Base-by-base conservation (phyloP, 306 rosid genomes). In the Pterocarpus santalinus region DNA sequence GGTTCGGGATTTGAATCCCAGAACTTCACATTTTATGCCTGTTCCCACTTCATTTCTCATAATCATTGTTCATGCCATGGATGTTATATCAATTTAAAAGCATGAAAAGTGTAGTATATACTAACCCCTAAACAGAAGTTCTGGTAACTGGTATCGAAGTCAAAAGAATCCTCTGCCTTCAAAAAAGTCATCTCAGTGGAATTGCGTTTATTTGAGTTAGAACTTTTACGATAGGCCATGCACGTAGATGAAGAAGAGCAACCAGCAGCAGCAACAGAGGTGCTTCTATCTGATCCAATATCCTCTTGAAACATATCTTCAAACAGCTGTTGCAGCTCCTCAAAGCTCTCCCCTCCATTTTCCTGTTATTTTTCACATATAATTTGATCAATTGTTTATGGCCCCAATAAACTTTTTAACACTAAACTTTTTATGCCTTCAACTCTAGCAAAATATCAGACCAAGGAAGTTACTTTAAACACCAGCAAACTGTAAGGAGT, bases 91-190 rank as follows among this genome's bases (percentile, higher is more conserved):
- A 49, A 79, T 55, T 34, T 46, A 51, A 78, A 65, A 41, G 12
- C 5, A 22, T 30, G 28, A 85, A 17, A 60, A 53, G 28, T 65
- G 66, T 32, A 47, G 67, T 38, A 22, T 78, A 69, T 71, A 86
- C 99, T 85, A 49, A 95, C 99, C 98, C 98, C 98, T 43, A 90
- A 66, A 77, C 93, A 89, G 82, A 93, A 96, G 65, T 36, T 81
- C 69, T 82, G 92, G 69, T 81, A 72, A 68, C 78, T 80, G 34
- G 84, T 17, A 8, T 69, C 78, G 32, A 88, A 88, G 74, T 60
- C 84, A 16, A 82, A 82, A 34, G 92, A 78, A 41, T 72, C 83
- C 10, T 64, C 83, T 33, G 87, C 30, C 55, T 68, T 89, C 65
- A 87, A 87, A 2, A 73, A 73, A 62, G 78, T 90, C 89, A 90